Percentiles rank a stretch among this genome's conserved stretches.
phyloP scores from a whole-genome alignment of 495 filamentous ascomycete species.

The Aspergillus kassunensis region DNA sequence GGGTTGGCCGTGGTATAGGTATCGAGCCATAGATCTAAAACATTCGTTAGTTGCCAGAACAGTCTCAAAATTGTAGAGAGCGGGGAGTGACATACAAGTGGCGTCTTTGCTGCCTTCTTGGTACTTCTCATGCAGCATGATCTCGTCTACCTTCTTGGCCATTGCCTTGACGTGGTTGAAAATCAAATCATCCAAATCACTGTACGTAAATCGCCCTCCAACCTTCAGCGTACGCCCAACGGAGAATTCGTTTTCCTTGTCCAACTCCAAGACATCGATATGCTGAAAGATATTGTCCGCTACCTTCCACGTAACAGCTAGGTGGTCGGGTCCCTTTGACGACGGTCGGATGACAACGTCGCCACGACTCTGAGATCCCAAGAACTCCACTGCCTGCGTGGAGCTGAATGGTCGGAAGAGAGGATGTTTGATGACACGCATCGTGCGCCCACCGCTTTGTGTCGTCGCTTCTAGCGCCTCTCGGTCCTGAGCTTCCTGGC shows the following conservation, averaged over 20 bases:
- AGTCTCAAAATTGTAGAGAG: not conserved
- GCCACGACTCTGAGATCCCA: slow-evolving; percentile 76
- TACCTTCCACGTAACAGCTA: slow-evolving; percentile 98
- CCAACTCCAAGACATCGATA: slow-evolving; percentile 92
- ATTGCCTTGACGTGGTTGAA: slow-evolving; percentile 95
- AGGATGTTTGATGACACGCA: slow-evolving; percentile 95
- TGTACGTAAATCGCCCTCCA: slow-evolving; percentile 82
- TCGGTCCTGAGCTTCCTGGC: slow-evolving; percentile 71
- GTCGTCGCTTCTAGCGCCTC: slow-evolving; percentile 78
- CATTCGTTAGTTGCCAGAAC: slow-evolving; percentile 24
- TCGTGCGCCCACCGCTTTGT: slow-evolving; percentile 71
- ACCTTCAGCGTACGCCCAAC: slow-evolving; percentile 81
- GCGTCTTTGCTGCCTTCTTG: slow-evolving; percentile 73
- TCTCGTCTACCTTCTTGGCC: slow-evolving; percentile 95
- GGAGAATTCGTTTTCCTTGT: slow-evolving; percentile 94
- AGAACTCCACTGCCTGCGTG: slow-evolving; percentile 87
- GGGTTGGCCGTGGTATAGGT: slow-evolving; percentile 96
- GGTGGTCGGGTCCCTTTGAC: slow-evolving; percentile 88
- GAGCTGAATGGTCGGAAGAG: slow-evolving; percentile 91
- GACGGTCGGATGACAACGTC: slow-evolving; percentile 94
- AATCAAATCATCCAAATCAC: slow-evolving; percentile 94
- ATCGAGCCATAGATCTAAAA: slow-evolving; percentile 83
- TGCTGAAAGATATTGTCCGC: slow-evolving; percentile 91
- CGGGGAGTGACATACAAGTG: slow-evolving; percentile 62
- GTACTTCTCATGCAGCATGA: slow-evolving; percentile 89